These are phyloP conservation scores for Cytospora mali DNA, from an alignment of 2,329 filamentous ascomycete genomes.

Conservation along the genomic window DNA sequence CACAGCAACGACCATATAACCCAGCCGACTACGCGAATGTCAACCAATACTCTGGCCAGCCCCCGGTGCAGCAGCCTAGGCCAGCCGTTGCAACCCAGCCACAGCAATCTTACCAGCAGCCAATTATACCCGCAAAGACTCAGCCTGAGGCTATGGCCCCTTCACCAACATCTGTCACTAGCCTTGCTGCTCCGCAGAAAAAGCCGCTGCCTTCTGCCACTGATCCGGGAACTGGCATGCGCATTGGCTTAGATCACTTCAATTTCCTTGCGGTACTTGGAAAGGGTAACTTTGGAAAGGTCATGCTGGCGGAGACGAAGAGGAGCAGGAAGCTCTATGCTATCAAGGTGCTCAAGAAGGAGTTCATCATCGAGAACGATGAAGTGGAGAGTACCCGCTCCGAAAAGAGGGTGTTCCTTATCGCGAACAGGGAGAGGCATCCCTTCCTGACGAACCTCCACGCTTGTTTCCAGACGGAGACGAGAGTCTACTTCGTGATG, in stretches of 20 bases:
- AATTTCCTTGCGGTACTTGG: slow-evolving; percentile 98
- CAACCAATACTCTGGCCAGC: slow-evolving; percentile 44
- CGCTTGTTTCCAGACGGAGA: slow-evolving; percentile 98
- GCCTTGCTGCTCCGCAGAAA: slow-evolving; percentile 43
- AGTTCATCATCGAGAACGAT: slow-evolving; percentile 99
- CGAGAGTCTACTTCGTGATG: slow-evolving; percentile 98
- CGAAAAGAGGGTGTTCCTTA: slow-evolving; percentile 94
- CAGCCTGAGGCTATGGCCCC: slow-evolving; percentile 40
- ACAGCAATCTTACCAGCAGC: slow-evolving; percentile 39
- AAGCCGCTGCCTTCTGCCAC: slow-evolving; percentile 73
- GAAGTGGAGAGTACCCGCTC: slow-evolving; percentile 98
- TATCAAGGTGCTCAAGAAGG: slow-evolving; percentile 99
- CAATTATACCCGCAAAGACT: slow-evolving; percentile 41
- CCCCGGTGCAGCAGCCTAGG: slow-evolving; percentile 41
- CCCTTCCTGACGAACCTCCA: slow-evolving; percentile 95
- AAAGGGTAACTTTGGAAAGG: slow-evolving; percentile 99
- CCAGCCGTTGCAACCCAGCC: slow-evolving; percentile 40
- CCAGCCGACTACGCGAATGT: slow-evolving; percentile 74
- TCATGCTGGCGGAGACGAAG: slow-evolving; percentile 99
- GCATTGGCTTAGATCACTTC: slow-evolving; percentile 97
- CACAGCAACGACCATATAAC: slow-evolving; percentile 70
- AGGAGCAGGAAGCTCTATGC: slow-evolving; percentile 88
- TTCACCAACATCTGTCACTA: slow-evolving; percentile 39
- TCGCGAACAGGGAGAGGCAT: slow-evolving; percentile 95
- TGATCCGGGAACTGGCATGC: slow-evolving; percentile 71